Evolutionary conservation across 2,329 filamentous ascomycete species (phyloP), one percentile per base, ranked within the genome.

Genomic region (Amauroascus verrucosus): DNA sequence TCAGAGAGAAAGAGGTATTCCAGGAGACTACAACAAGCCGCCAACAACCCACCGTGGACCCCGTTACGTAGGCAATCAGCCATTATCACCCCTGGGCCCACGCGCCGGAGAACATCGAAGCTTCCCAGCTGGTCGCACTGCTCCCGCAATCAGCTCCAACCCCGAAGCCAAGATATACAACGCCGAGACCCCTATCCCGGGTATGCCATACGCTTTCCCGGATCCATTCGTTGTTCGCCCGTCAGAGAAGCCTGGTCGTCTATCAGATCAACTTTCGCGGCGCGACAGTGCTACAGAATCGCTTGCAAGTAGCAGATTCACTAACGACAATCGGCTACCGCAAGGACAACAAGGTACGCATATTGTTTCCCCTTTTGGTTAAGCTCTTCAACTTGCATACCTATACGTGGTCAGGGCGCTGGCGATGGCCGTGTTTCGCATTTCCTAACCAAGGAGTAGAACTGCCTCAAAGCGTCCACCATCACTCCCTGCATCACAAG

Each of bases 141-240:
- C 74, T 9, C 74, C 74, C 18, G 70, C 72, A 1, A 76, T 76
- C 52, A 70, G 70, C 14, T 72, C 71, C 22, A 75, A 76, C 59
- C 74, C 74, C 22, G 69, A 70, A 44, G 71, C 71, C 24, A 74
- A 75, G 55, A 74, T 75, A 50, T 75, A 75, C 57, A 74, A 74
- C 56, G 73, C 74, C 3, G 73, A 75, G 54, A 69, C 72, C 11
- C 74, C 74, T 32, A 75, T 73, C 4, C 70, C 70, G 24, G 74
- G 74, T 65, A 70, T 75, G 58, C 72, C 74, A 2, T 76, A 75
- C 57, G 74, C 74, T 20, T 76, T 76, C 60, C 74, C 74, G 0
- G 74, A 76, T 58, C 74, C 74, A 1, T 72, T 73, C 47, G 65
- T 71, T 9, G 67, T 68, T 18, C 64, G 70, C 43, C 65, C 68